phyloP scores from a whole-genome alignment of 2,329 filamentous ascomycete genomes.

The Dactylonectria macrodidyma region DNA sequence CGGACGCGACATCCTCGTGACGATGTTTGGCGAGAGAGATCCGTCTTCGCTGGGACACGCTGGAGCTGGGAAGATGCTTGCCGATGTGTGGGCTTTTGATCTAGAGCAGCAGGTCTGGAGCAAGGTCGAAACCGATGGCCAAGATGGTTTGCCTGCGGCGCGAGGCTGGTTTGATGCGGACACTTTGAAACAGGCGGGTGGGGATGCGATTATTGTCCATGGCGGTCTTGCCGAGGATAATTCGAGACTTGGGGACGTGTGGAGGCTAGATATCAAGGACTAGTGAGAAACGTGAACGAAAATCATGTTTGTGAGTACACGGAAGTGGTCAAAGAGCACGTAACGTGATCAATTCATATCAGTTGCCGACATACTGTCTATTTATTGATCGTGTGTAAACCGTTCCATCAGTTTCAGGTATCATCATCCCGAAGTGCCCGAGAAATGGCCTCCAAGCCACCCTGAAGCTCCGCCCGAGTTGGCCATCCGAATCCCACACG shows the following conservation, averaged over 20 bases:
- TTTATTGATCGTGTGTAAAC: too few species aligned
- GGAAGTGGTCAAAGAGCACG: too few species aligned
- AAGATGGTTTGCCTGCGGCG: constrained; percentile 46
- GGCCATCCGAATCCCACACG: constrained; percentile 46
- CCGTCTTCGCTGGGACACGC: constrained; percentile 56
- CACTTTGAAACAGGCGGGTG: constrained; percentile 31
- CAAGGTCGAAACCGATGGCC: constrained; percentile 39
- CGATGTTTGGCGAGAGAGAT: constrained; percentile 58
- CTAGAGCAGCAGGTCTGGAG: constrained; percentile 48
- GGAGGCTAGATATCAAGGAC: constrained; percentile 37
- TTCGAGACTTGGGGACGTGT: constrained; percentile 55
- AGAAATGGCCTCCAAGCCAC: constrained; percentile 40
- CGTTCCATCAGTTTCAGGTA: neutral
- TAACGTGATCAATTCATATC: neutral
- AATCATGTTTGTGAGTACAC: too few species aligned
- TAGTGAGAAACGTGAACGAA: too few species aligned
- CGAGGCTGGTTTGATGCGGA: constrained; percentile 60
- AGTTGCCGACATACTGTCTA: too few species aligned
- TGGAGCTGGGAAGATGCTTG: constrained; percentile 58
- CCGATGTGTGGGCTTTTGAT: constrained; percentile 59
- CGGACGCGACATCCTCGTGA: constrained; percentile 50
- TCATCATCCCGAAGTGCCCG: neutral
- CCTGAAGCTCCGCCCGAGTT: constrained; percentile 38
- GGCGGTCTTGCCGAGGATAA: constrained; percentile 58
- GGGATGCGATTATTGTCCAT: constrained; percentile 52